Conservation (phyloP, 257 asterid genomes). For the Nicotiana sylvestris region DNA sequence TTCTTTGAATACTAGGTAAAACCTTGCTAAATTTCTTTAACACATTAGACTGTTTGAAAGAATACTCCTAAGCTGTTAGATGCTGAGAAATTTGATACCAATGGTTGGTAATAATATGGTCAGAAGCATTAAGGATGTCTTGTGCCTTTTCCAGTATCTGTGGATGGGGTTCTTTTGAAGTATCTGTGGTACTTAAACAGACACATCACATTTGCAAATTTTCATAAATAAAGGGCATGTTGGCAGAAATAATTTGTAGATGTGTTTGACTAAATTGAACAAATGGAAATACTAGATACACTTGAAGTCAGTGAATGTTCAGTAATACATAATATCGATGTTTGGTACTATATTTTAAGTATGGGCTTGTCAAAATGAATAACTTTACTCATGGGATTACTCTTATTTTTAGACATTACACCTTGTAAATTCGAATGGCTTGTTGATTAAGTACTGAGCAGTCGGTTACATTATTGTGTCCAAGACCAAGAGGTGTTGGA, state of each 20-base stretch:
- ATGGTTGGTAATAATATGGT: too few relatives aligned
- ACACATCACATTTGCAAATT: neutral
- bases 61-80: too few relatives aligned
- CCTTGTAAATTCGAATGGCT: neutral
- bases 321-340: neutral
- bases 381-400: neutral
- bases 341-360: neutral
- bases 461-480: neutral
- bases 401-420: neutral
- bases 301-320: neutral
- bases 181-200: neutral
- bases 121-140: neutral
- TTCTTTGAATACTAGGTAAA: too few relatives aligned
- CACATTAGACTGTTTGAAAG: too few relatives aligned
- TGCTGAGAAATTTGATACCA: too few relatives aligned
- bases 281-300: neutral
- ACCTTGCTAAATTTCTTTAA: too few relatives aligned
- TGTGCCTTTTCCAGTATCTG: too few relatives aligned
- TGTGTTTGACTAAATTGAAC: neutral
- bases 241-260: neutral
- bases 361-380: neutral
- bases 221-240: neutral
- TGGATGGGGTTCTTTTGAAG: neutral
- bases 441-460: neutral
- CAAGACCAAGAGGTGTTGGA: slow-evolving; percentile 3